Evolutionary conservation across 495 filamentous ascomycete species (phyloP), one percentile per base, ranked within the genome.

Genomic region (Talaromyces proteolyticus): DNA sequence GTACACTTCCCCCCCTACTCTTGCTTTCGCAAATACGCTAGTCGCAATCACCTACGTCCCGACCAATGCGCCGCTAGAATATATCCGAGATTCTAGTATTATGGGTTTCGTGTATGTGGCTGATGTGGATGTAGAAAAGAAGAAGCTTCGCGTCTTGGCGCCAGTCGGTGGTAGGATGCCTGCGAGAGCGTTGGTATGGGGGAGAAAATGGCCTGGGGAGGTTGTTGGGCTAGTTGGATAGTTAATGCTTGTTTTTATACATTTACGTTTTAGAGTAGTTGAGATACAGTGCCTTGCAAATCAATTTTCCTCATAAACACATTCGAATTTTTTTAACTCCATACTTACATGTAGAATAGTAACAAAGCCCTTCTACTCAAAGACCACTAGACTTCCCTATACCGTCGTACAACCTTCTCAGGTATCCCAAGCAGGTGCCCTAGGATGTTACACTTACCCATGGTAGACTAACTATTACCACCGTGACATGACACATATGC

Each of bases 61-160:
- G 1, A 60, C 79, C 2, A 79, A 74, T 3, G 88, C 91, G 45
- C 70, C 75, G 3, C 74, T 84, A 6, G 80, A 89, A 34, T 76
- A 80, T 4, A 83, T 98, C 40, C 82, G 87, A 11, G 87, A 93
- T 55, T 84, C 91, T 0, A 89, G 85, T 37, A 82, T 96, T 17
- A 85, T 94, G 75, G 93, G 93, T 5, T 97, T 94, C 65, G 77
- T 96, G 34, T 95, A 94, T 60, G 84, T 99, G 25, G 80, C 86
- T 0, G 87, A 93, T 44, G 91, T 97, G 6, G 92, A 99, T 55
- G 85, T 84, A 43, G 84, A 89, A 47, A 88, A 87, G 67, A 82
- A 82, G 48, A 86, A 85, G 63, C 72, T 97, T 44, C 84, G 88
- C 52, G 74, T 96, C 14, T 72, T 98, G 36, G 83, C 85, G 2